Base-by-base conservation (phyloP, 140 eudicot species). In the Cichorium intybus region DNA sequence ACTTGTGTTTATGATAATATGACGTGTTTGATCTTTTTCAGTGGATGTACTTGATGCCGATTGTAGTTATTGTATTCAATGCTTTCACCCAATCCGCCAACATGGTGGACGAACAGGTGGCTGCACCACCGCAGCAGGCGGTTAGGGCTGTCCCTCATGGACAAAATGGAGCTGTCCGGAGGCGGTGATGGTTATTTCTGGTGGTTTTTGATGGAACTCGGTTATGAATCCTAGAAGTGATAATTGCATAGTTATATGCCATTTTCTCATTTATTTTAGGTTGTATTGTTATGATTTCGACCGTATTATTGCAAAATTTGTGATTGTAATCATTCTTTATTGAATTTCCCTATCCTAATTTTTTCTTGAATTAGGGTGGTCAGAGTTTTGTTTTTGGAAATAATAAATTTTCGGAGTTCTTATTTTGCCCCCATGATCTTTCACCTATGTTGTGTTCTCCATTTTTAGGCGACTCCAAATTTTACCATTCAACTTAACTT, bases 41-140 rank as follows among this genome's bases (percentile, higher is more conserved):
- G 97, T 88, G 99, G 99, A 85, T 93, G 99, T 88, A 88, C 71
- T 56, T 93, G 84, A 76, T 93, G 39, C 99, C 99, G 52, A 85
- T 93, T 68, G 97, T 95, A 62, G 81, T 93, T 28, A 73, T 92
- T 20, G 80, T 88, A 62, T 85, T 93, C 94, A 93, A 93, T 78
- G 97, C 87, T 51, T 56, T 93, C 58, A 93, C 90, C 23, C 99
- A 93, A 81, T 97, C 88, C 47, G 70, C 78, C 87, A 93, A 88
- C 69, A 77, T 88, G 94, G 82, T 94, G 8, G 97, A 93, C 73
- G 99, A 88, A 75, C 95, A 77, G 69, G 86, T 77, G 61, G 70
- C 63, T 27, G 41, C 75, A 24, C 94, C 79, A 65, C 28, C 79
- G 21, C 90, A 73, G 49, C 95, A 75, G 53, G 77, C 80, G 10